Evolutionary conservation across 352 stramenopile species (phyloP), one percentile per base, ranked within the genome.

Genomic region (Globisporangium camurandrum): DNA sequence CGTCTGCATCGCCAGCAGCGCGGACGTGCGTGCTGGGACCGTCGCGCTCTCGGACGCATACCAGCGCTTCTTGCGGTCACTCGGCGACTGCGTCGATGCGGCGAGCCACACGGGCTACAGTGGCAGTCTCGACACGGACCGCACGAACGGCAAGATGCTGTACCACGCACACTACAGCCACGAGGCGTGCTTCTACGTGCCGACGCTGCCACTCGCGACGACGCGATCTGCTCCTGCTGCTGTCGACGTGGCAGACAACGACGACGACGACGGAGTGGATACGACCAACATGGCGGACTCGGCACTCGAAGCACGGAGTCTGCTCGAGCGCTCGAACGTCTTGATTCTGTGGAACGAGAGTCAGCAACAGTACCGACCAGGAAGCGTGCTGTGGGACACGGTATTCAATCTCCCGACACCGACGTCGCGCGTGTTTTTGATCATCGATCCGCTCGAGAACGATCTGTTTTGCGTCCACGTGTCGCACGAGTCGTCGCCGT

Each of bases 271-370:
- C n/a, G n/a, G n/a, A n/a, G n/a, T n/a, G n/a, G n/a, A n/a, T n/a
- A n/a, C n/a, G n/a, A n/a, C n/a, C n/a, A n/a, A n/a, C n/a, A 57
- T 57, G 58, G 54, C 65, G 36, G 43, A 68, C 55, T 41, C 46
- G 45, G 46, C 44, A 9, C 55, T 54, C 16, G 66, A 64, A 50
- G 56, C 62, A 17, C 61, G 67, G 16, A 59, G 41, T 22, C 54
- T 90, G 2, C 66, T 92, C 23, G 67, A 76, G 54, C 65, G 76
- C 28, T 70, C 79, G 9, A 89, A 86, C 19, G 80, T 92, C 20
- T 56, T 94, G 26, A 91, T 94, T 44, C 64, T 94, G 33, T 94
- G 83, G 83, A 94, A 92, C 46, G 83, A 94, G 44, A 87, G 68
- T 36, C 83, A 94, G 49, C 78, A 90, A 59, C 88, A 83, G 27